Conservation (phyloP, 345 rosid genomes). For the Populus tremula region DNA sequence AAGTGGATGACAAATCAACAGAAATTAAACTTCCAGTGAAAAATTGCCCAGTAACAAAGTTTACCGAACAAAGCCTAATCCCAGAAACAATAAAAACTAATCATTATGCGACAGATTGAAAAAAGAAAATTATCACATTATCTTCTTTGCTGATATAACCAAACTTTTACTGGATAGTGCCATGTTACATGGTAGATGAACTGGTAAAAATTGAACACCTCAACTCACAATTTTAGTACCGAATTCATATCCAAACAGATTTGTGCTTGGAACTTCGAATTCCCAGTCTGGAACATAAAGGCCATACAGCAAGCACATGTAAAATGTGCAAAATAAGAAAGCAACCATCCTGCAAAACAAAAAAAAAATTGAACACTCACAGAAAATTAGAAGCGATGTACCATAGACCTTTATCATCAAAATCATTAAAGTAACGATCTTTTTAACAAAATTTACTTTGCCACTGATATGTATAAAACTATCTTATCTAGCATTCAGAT, state of each 20-base stretch:
- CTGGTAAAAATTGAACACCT: neutral
- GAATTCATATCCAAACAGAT: slow-evolving; percentile 21
- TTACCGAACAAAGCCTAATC: neutral
- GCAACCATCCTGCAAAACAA: slow-evolving; percentile 45
- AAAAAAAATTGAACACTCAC: slow-evolving; percentile 8
- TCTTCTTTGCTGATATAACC: neutral
- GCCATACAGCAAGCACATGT: slow-evolving; percentile 48
- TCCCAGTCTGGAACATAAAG: slow-evolving; percentile 60
- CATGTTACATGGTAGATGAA: neutral
- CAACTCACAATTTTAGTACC: slow-evolving; percentile 43
- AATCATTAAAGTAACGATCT: neutral
- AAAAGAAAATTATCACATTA: neutral
- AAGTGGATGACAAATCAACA: neutral
- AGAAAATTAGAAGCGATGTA: neutral
- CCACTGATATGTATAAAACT: neutral
- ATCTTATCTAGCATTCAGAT: too few relatives aligned
- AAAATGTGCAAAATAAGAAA: slow-evolving; percentile 33
- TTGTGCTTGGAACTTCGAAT: slow-evolving; percentile 34
- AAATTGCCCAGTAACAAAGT: neutral
- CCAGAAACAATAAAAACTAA: neutral
- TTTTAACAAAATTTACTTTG: neutral
- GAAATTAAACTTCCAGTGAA: neutral
- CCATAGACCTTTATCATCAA: neutral
- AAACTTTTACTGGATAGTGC: neutral
- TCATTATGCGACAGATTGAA: neutral